Conservation (phyloP, 805 yeast species). For the Priceomyces carsonii region DNA sequence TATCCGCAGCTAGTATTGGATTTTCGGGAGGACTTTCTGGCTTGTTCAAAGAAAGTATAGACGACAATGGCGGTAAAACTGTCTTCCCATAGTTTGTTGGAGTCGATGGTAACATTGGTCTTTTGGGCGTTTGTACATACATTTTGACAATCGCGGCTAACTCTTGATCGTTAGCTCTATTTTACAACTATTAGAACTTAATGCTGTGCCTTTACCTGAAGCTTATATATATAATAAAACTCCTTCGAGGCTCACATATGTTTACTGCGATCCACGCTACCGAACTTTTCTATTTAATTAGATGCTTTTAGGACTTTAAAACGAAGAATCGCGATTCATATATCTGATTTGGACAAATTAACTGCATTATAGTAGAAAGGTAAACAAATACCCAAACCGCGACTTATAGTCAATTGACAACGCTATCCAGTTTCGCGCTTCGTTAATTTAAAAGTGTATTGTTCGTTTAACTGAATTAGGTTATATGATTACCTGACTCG, state of each 20-base stretch:
- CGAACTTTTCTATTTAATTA: slow-evolving; percentile 6
- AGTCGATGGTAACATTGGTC: slow-evolving; percentile 27
- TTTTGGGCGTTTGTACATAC: slow-evolving; percentile 37
- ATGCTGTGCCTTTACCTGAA: too few species aligned
- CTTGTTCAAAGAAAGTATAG: slow-evolving; percentile 21
- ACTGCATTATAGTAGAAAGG: slow-evolving; percentile 8
- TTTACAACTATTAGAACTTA: too few species aligned
- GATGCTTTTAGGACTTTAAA: slow-evolving; percentile 2
- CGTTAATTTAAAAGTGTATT: neutral
- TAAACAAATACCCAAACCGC: slow-evolving; percentile 7
- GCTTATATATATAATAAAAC: too few species aligned
- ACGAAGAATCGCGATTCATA: slow-evolving; percentile 3
- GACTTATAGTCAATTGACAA: slow-evolving; percentile 1
- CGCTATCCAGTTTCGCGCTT: too few species aligned
- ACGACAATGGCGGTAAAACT: slow-evolving; percentile 42
- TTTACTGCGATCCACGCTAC: slow-evolving; percentile 9
- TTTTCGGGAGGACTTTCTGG: too few species aligned
- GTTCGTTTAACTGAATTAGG: slow-evolving; percentile 5
- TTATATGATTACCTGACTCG: slow-evolving; percentile 3
- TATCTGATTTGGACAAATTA: slow-evolving; percentile 8
- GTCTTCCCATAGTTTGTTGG: slow-evolving; percentile 22
- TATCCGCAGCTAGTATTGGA: too few species aligned
- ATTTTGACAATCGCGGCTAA: slow-evolving; percentile 15
- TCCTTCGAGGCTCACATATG: neutral
- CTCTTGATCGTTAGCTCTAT: too few species aligned